Evolutionary conservation across 495 filamentous ascomycete genomes (phyloP).

Genomic region (Chaetomidium leptoderma): DNA sequence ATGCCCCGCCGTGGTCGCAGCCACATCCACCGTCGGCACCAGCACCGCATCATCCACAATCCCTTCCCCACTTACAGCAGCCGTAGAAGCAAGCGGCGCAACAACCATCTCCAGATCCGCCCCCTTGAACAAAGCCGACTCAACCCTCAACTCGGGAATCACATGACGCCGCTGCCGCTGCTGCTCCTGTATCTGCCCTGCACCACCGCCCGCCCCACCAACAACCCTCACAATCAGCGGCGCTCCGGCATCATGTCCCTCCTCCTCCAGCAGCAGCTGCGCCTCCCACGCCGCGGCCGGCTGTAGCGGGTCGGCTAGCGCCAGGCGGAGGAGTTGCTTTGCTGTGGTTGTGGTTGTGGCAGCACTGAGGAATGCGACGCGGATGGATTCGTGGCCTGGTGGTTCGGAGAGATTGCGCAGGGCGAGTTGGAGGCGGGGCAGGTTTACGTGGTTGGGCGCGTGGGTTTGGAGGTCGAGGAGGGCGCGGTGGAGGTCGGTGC

Average conservation of each 20-base stretch:
- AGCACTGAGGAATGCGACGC: conserved; percentile 60
- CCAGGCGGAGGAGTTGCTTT: conserved; percentile 59
- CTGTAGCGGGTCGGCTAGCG: conserved; percentile 75
- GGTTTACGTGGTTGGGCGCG: conserved; percentile 62
- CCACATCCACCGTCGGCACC: conserved; percentile 67
- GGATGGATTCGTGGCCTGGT: conserved; percentile 56
- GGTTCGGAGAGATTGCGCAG: conserved; percentile 68
- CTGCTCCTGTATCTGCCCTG: conserved; percentile 9
- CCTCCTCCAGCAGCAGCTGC: conserved; percentile 59
- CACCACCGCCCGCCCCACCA: background rate
- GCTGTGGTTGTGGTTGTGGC: conserved; percentile 31
- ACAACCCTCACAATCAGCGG: conserved; percentile 47
- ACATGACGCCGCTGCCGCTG: conserved; percentile 23
- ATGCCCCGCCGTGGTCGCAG: conserved; percentile 55
- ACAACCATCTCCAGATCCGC: conserved; percentile 76
- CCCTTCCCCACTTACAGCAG: conserved; percentile 16
- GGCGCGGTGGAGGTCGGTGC: conserved; percentile 55
- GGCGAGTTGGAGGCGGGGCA: conserved; percentile 75
- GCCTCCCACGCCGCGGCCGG: conserved; percentile 65
- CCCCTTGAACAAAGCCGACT: conserved; percentile 61
- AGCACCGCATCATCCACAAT: conserved; percentile 57
- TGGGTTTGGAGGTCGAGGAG: conserved; percentile 58
- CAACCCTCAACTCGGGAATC: conserved; percentile 52
- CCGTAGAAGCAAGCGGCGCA: conserved; percentile 43
- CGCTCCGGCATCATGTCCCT: conserved; percentile 40